A percentile compares a stretch with the other conserved stretches of the same genome.
phyloP scores from a whole-genome alignment of 129 eudicot genomes.

The Flaveria sonorensis region DNA sequence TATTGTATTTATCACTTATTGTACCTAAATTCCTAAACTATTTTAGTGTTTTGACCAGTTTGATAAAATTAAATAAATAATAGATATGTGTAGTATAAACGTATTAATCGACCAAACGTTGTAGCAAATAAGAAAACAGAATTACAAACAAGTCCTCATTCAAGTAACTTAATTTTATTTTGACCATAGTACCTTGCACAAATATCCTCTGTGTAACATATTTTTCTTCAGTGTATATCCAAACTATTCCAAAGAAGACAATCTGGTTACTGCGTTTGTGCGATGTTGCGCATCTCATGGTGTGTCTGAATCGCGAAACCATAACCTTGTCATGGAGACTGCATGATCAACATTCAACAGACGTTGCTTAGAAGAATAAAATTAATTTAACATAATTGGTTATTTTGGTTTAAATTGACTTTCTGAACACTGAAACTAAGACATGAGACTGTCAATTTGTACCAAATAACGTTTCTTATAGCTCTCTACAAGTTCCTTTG shows the following conservation, averaged over 20 bases:
- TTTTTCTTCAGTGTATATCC: neutral
- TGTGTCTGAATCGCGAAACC: neutral
- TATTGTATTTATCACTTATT: neutral
- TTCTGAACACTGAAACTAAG: neutral
- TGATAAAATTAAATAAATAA: neutral
- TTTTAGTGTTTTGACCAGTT: neutral
- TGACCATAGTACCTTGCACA: neutral
- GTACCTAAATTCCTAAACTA: neutral
- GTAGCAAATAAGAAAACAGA: neutral
- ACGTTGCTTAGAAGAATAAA: neutral
- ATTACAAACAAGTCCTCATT: constrained; percentile 13
- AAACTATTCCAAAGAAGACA: neutral
- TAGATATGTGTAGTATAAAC: neutral
- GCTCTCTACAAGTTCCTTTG: constrained; percentile 69
- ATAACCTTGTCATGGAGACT: constrained; percentile 27
- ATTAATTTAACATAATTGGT: neutral
- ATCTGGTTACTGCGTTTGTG: neutral
- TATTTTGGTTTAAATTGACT: constrained; percentile 1
- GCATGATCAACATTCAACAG: constrained; percentile 19
- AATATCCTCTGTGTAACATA: neutral
- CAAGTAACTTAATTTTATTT: constrained; percentile 3
- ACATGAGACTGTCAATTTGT: constrained; percentile 11
- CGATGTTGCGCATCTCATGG: constrained; percentile 5
- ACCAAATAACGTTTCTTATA: constrained; percentile 75
- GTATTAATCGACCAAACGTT: neutral